Evolutionary conservation across 2,329 filamentous ascomycete species (phyloP).

Genomic region (Ophiostoma ulmi): DNA sequence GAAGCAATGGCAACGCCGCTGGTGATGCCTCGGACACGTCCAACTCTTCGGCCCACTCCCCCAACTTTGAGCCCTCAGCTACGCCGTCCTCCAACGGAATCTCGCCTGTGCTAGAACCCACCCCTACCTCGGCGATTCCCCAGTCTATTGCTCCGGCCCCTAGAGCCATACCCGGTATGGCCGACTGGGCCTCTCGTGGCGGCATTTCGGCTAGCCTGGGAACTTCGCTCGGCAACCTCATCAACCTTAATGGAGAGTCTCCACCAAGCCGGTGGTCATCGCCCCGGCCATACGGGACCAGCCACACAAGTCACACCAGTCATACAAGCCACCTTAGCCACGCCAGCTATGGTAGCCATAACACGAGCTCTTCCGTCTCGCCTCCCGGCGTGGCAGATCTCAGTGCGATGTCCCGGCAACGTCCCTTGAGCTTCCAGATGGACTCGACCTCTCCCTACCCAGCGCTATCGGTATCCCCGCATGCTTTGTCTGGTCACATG

Average conservation of each 20-base stretch:
- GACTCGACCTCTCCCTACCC: slow-evolving; percentile 40
- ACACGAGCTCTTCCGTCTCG: slow-evolving; percentile 37
- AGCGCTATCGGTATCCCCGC: slow-evolving; percentile 28
- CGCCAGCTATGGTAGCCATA: slow-evolving; percentile 24
- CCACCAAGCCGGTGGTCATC: slow-evolving; percentile 49
- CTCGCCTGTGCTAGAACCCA: slow-evolving; percentile 46
- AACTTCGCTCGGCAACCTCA: slow-evolving; percentile 51
- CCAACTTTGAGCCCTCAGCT: slow-evolving; percentile 42
- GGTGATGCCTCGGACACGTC: slow-evolving; percentile 40
- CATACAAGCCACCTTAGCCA: slow-evolving; percentile 25
- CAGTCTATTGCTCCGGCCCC: slow-evolving; percentile 41
- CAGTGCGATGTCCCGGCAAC: slow-evolving; percentile 31
- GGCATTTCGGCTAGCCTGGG: slow-evolving; percentile 38
- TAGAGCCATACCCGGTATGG: slow-evolving; percentile 45
- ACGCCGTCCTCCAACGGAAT: slow-evolving; percentile 40
- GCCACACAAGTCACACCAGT: slow-evolving; percentile 24
- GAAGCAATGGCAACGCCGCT: background rate
- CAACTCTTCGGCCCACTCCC: slow-evolving; percentile 41
- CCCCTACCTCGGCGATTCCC: slow-evolving; percentile 38
- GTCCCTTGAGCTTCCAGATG: slow-evolving; percentile 53
- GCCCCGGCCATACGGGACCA: slow-evolving; percentile 40
- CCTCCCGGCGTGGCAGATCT: slow-evolving; percentile 33
- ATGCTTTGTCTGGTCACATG: slow-evolving; percentile 39
- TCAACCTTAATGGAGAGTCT: slow-evolving; percentile 48
- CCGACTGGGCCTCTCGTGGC: slow-evolving; percentile 34